Base-by-base conservation (phyloP, 129 eudicot genomes). In the Helianthus tuberosus region DNA sequence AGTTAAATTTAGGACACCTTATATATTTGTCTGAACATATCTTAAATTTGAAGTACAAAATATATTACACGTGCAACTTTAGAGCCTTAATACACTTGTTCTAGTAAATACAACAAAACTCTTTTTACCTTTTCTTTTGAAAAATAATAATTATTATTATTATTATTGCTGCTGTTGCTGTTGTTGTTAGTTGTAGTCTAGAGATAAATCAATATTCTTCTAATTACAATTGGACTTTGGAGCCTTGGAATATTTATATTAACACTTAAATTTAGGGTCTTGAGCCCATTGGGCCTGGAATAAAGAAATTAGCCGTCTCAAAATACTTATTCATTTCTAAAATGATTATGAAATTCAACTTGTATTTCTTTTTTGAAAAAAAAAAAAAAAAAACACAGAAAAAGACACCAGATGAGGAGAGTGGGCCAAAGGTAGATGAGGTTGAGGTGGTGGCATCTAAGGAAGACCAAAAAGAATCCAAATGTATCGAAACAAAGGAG, bases 401-500 rank as follows among this genome's bases (percentile, higher is more conserved):
- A 58, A 60, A 29, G 32, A 46, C 35, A 58, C 27, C n/a, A 4
- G 60, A 73, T 17, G 77, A 60, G 36, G 47, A 72, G 52, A 49
- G 46, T 27, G 15, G 8, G 43, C 38, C 65, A 17, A 54, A 71
- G 75, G 63, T 1, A 3, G 65, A 60, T 46, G 69, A 60, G 46
- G 54, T 16, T 20, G 32, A n/a, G 46, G 46, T 53, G 4, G 48
- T 54, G 10, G 32, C 32, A 53, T n/a, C 76, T 69, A 50, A 50
- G 48, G 73, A 50, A 8, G 43, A 46, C 17, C 8, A 57, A 59
- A 59, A 71, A 44, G 77, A 46, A 47, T 49, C 77, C 49, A 47
- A 71, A 23, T 36, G 4, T 11, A 27, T 71, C 6, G 75, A 71
- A 55, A 55, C 75, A 14, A 44, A 59, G 62, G 43, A 13, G 5